Percentiles rank a stretch among this genome's conserved stretches.
These are phyloP conservation scores for Avena atlantica DNA, from an alignment of 176 grass and related monocot species.

Conservation along the genomic window DNA sequence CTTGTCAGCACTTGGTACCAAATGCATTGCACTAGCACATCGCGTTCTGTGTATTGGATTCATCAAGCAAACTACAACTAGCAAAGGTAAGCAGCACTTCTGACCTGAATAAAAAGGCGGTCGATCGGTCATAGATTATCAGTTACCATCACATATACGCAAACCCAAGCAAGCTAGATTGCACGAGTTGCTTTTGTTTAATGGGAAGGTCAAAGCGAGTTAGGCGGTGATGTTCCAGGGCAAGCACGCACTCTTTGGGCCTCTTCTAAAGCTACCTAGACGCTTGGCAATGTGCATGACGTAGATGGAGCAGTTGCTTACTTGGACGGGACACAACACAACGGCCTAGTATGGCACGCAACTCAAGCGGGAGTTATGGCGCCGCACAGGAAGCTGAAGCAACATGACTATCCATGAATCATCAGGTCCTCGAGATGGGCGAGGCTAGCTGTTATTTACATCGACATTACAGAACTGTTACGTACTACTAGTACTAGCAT, in stretches of 20 bases:
- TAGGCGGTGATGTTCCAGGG: slow-evolving; percentile 29
- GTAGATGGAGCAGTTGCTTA: neutral
- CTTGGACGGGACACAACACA: neutral
- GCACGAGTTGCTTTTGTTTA: neutral
- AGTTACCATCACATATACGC: slow-evolving; percentile 41
- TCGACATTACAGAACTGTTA: neutral
- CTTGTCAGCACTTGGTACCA: slow-evolving; percentile 21
- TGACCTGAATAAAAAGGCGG: slow-evolving; percentile 34
- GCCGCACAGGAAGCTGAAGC: neutral
- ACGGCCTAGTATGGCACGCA: slow-evolving; percentile 25
- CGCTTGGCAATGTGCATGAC: neutral
- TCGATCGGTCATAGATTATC: slow-evolving; percentile 28
- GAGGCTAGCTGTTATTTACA: neutral
- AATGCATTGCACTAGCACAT: slow-evolving; percentile 34
- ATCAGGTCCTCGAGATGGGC: slow-evolving; percentile 5
- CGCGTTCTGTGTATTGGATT: neutral
- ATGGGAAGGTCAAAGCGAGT: slow-evolving; percentile 10
- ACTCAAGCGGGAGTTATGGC: slow-evolving; percentile 22
- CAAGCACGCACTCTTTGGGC: neutral
- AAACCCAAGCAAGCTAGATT: slow-evolving; percentile 33
- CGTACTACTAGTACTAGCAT: neutral
- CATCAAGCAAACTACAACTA: neutral
- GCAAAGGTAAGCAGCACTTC: slow-evolving; percentile 32
- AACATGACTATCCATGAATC: slow-evolving; percentile 20
- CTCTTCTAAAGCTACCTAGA: slow-evolving; percentile 17